phyloP scores from a whole-genome alignment of 2,329 filamentous ascomycete species.

The Colletotrichum sp. region DNA sequence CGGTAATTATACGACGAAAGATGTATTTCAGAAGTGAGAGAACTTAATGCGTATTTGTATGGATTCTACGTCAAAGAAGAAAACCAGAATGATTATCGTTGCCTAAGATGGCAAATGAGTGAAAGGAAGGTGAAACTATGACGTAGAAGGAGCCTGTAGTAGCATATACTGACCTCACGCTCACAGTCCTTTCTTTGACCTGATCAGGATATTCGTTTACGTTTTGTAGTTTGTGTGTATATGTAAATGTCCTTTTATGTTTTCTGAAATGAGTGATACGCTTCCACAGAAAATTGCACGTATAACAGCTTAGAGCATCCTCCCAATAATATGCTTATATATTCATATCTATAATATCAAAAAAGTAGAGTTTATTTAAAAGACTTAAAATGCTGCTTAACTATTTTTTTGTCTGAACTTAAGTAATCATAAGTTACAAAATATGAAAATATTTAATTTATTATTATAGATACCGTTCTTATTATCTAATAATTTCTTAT shows the following conservation, averaged over 20 bases:
- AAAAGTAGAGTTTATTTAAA: too few species aligned
- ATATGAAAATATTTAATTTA: rapidly evolving
- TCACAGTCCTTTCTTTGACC: not conserved
- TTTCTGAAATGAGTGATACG: not conserved
- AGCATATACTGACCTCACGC: not conserved
- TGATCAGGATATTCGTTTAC: not conserved
- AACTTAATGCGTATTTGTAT: not conserved
- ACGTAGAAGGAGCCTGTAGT: not conserved
- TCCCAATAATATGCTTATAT: too few species aligned
- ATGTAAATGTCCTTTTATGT: not conserved
- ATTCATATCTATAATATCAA: too few species aligned
- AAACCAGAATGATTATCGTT: rapidly evolving
- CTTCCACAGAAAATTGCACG: too few species aligned
- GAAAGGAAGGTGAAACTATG: not conserved
- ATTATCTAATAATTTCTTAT: too few species aligned
- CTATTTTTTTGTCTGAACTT: too few species aligned
- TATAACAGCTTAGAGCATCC: too few species aligned
- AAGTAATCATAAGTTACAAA: too few species aligned
- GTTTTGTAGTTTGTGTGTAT: not conserved
- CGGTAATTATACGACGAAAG: not conserved
- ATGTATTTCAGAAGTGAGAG: not conserved
- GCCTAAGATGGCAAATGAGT: not conserved
- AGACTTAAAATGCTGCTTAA: too few species aligned
- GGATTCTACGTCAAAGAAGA: not conserved
- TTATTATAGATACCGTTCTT: rapidly evolving